Conservation (phyloP, 1,284 basidiomycete species). For the Ceratobasidium sp. region DNA sequence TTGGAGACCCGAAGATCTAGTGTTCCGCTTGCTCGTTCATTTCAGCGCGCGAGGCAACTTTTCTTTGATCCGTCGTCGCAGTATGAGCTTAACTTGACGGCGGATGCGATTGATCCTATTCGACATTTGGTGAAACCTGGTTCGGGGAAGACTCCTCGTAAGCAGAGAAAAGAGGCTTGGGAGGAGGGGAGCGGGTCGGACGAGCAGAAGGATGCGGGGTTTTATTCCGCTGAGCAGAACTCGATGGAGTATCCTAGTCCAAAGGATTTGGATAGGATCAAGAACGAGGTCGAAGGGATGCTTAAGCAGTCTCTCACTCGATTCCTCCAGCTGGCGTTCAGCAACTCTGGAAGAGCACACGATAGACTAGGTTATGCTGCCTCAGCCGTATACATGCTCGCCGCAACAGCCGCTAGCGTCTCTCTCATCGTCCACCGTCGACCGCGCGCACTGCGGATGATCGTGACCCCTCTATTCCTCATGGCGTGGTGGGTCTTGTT, state of each 20-base stretch:
- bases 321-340: conserved; percentile 44
- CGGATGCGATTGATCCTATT: conserved; percentile 28
- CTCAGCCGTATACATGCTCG: conserved; percentile 17
- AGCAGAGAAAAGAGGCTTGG: conserved; percentile 24
- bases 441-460: conserved; percentile 6
- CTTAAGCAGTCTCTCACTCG: conserved; percentile 46
- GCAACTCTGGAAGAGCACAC: conserved; percentile 31
- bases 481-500: conserved; percentile 16
- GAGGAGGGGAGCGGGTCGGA: conserved; percentile 3
- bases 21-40: conserved; percentile 27
- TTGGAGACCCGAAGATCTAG: not conserved
- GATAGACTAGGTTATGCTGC: conserved; percentile 27
- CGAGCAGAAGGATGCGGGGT: not conserved
- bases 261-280: conserved; percentile 17
- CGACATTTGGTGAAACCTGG: conserved; percentile 7
- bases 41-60: conserved; percentile 22
- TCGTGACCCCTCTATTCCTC: conserved; percentile 14
- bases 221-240: not conserved
- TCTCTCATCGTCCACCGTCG: conserved; percentile 15
- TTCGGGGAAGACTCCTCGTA: not conserved
- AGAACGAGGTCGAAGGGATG: conserved; percentile 42
- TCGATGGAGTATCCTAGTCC: conserved; percentile 19
- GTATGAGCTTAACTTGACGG: conserved; percentile 39
- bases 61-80: conserved; percentile 30
- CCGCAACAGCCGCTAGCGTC: conserved; percentile 1